A percentile compares a stretch with the other conserved stretches of the same genome.
Evolutionary conservation across 257 asterid genomes (phyloP).

Genomic region (Ilex aquifolium): DNA sequence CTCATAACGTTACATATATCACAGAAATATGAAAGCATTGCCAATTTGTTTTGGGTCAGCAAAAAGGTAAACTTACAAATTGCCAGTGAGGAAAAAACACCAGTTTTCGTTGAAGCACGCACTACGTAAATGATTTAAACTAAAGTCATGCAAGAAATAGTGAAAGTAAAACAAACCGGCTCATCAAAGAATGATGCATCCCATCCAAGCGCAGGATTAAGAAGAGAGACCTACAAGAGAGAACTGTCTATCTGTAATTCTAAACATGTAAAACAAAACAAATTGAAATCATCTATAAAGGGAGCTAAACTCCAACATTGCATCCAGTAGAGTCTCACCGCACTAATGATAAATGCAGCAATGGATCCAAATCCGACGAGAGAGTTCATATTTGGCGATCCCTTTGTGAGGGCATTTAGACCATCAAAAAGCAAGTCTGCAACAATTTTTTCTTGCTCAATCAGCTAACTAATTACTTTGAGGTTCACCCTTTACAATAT

Average conservation of each 20-base stretch:
- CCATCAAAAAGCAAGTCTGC: conserved; percentile 92
- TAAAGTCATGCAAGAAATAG: background rate
- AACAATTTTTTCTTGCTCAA: conserved; percentile 2
- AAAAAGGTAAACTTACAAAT: too few species aligned
- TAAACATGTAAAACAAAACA: conserved; percentile 12
- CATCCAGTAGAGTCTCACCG: conserved; percentile 46
- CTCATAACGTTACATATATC: too few species aligned
- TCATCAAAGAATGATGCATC: conserved; percentile 92
- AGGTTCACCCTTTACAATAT: too few species aligned
- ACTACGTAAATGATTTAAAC: too few species aligned
- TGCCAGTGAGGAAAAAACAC: too few species aligned
- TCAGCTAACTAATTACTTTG: background rate
- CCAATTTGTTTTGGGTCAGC: too few species aligned
- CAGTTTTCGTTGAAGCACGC: too few species aligned
- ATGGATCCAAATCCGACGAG: conserved; percentile 97
- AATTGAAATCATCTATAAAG: conserved; percentile 10
- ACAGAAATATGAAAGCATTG: too few species aligned
- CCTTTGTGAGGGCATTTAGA: conserved; percentile 66
- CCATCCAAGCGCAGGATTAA: conserved; percentile 88
- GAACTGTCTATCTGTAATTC: conserved; percentile 9
- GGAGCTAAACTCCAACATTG: conserved; percentile 14
- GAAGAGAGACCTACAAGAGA: conserved; percentile 63
- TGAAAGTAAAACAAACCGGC: conserved; percentile 57
- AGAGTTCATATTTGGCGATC: conserved; percentile 96
- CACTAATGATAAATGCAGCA: conserved; percentile 92